Conservation (phyloP, 169 alveolate species). For the Besnoitia besnoiti region DNA sequence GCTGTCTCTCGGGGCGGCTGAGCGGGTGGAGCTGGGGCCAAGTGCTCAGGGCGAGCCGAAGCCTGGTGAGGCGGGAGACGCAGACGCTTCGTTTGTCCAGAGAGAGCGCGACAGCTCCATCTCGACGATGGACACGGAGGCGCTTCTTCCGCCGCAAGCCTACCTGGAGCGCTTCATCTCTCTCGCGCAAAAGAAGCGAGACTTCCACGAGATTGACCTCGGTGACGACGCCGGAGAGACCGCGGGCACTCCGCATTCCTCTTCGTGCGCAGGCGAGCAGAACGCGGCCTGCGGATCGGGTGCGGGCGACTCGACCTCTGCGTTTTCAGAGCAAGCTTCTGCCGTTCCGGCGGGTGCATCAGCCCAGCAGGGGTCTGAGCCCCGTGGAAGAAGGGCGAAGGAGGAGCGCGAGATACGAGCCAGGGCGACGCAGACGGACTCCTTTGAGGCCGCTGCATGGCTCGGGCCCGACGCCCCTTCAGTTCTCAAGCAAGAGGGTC, state of each 20-base stretch:
- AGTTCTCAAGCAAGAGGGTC: background rate
- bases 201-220: background rate
- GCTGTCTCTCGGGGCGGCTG: too few species aligned
- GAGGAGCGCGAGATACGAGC: too few species aligned
- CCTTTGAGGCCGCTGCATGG: background rate
- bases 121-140: background rate
- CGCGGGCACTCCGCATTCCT: background rate
- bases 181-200: background rate
- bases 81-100: background rate
- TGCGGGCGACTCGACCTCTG: too few species aligned
- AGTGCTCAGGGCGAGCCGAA: background rate
- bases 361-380: too few species aligned
- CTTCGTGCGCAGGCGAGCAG: too few species aligned
- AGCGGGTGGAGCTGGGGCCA: too few species aligned
- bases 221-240: background rate
- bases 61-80: background rate
- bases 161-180: conserved; percentile 2
- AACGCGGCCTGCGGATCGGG: too few species aligned
- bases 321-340: too few species aligned
- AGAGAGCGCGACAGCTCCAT: background rate
- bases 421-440: too few species aligned
- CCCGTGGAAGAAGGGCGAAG: too few species aligned
- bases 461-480: conserved; percentile 16
- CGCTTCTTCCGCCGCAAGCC: background rate
- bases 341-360: too few species aligned